These are phyloP conservation scores for Pseudonitzschia multiseries DNA, from an alignment of 108 stramenopile genomes.

Conservation along the genomic window DNA sequence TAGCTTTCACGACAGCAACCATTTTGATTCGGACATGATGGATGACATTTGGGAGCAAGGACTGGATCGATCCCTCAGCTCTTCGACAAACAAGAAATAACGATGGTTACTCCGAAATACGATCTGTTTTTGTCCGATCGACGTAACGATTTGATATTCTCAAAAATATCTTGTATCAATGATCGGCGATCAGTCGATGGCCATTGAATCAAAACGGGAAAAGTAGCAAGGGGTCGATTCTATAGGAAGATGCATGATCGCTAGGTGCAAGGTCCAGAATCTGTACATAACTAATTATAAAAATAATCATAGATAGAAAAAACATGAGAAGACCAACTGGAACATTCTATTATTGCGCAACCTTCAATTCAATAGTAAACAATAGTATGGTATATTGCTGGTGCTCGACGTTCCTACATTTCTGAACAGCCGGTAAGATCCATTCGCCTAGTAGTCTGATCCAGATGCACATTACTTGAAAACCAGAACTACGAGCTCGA, in stretches of 20 bases:
- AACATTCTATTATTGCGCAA: too few species aligned
- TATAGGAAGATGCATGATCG: background rate
- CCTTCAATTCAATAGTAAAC: too few species aligned
- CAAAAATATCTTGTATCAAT: background rate
- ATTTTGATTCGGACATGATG: background rate
- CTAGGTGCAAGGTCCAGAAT: background rate
- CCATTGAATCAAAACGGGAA: background rate
- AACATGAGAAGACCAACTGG: background rate
- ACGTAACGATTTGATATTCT: background rate
- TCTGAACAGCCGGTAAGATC: too few species aligned
- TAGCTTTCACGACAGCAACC: slow-evolving; percentile 4
- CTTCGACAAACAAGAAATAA: background rate
- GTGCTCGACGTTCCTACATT: too few species aligned
- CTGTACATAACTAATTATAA: background rate
- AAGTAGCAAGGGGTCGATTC: background rate
- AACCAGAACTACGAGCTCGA: too few species aligned
- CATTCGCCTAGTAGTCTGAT: too few species aligned
- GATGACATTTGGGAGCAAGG: slow-evolving; percentile 10
- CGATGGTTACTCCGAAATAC: background rate
- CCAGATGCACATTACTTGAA: too few species aligned
- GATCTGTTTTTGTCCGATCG: too few species aligned
- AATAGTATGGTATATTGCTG: too few species aligned
- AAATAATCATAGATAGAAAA: background rate
- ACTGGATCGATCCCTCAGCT: slow-evolving; percentile 1
- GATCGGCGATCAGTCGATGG: background rate